phyloP scores from a whole-genome alignment of 2,329 filamentous ascomycete species.

The Triangularia setosa region DNA sequence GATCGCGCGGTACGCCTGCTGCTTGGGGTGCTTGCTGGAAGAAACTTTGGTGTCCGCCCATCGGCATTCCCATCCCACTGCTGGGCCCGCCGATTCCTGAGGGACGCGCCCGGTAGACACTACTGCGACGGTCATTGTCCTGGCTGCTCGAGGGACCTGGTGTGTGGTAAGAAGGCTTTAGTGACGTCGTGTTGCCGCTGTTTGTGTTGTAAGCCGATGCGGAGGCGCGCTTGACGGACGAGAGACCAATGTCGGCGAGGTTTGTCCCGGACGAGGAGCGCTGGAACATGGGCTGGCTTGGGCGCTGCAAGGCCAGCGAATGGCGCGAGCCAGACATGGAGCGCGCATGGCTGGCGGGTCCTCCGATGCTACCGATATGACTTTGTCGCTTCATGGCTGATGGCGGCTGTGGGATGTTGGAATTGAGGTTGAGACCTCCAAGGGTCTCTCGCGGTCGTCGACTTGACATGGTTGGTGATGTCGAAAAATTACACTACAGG shows the following conservation, averaged over 20 bases:
- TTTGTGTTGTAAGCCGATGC: slow-evolving; percentile 50
- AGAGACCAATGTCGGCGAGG: slow-evolving; percentile 72
- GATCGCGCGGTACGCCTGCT: slow-evolving; percentile 80
- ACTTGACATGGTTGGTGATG: slow-evolving; percentile 61
- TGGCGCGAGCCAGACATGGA: slow-evolving; percentile 80
- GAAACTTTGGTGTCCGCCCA: slow-evolving; percentile 78
- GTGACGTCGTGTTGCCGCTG: slow-evolving; percentile 51
- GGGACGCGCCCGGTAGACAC: slow-evolving; percentile 69
- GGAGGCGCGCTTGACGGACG: slow-evolving; percentile 80
- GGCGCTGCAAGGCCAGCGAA: slow-evolving; percentile 78
- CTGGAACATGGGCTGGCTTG: slow-evolving; percentile 82
- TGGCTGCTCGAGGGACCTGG: slow-evolving; percentile 39
- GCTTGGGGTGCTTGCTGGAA: slow-evolving; percentile 82
- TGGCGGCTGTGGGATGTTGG: slow-evolving; percentile 81
- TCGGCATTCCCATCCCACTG: slow-evolving; percentile 34
- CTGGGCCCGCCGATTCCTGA: slow-evolving; percentile 52
- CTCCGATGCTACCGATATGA: slow-evolving; percentile 57
- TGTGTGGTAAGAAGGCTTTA: slow-evolving; percentile 50
- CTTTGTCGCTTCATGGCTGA: slow-evolving; percentile 93
- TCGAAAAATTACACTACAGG: neutral
- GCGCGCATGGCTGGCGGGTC: slow-evolving; percentile 64
- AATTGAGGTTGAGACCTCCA: slow-evolving; percentile 76
- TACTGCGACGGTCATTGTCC: slow-evolving; percentile 68
- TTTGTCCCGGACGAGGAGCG: slow-evolving; percentile 80
- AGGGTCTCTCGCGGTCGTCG: slow-evolving; percentile 90